Evolutionary conservation across 106 monocot species (phyloP), one percentile per base, ranked within the genome.

Genomic region (Iris macrosiphon): DNA sequence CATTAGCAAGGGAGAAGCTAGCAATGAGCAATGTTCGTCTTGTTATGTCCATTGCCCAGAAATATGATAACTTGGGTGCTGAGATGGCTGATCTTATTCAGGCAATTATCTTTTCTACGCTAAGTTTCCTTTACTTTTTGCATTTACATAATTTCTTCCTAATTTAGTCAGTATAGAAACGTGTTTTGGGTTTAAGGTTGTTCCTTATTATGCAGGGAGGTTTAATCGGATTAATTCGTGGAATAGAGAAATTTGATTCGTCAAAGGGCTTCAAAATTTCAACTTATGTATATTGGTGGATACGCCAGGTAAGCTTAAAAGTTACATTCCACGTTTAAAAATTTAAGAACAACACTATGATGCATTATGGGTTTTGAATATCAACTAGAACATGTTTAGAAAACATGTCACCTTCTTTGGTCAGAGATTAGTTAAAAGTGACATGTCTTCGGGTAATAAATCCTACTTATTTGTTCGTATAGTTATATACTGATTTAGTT

Each of bases 271-370:
- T 66, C 59, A 86, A 39, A 66, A 80, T 98, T 72, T 98, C 96
- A 60, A 98, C 96, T 37, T 98, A 98, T 68, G 96, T 98, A 3
- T 98, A 98, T 58, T 98, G 90, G 90, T 98, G 96, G 96, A 98
- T 98, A 33, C 89, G 96, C 3, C 96, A 91, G 90, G 96, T 98
- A 33, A 35, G 44, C 9, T 10, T 53, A 25, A 9, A 24, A 32
- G 6, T 18, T 31, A 14, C 12, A n/a, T n/a, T n/a, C n/a, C n/a
- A n/a, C n/a, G n/a, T n/a, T n/a, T n/a, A n/a, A n/a, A n/a, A n/a
- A n/a, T n/a, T n/a, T n/a, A n/a, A n/a, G n/a, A n/a, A n/a, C n/a
- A n/a, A n/a, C n/a, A n/a, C n/a, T n/a, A n/a, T n/a, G n/a, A n/a
- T n/a, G n/a, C 10, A 35, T 35, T 35, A 35, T 6, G 10, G 34